Evolutionary conservation across 441 rosid genomes (phyloP).

Genomic region (Brassica hybrid): DNA sequence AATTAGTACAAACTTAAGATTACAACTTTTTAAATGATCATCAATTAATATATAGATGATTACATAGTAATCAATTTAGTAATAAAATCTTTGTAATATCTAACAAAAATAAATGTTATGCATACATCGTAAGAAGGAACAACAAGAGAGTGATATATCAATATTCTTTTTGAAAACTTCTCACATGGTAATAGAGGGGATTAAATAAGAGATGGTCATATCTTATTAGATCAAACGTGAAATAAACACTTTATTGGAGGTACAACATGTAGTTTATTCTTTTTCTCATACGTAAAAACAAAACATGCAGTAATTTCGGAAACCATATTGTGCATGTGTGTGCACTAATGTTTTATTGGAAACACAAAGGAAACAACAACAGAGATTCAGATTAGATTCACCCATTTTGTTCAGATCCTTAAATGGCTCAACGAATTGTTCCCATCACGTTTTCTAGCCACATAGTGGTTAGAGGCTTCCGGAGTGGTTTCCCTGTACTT

Average conservation of each 20-base stretch:
- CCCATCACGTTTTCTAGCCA: constrained; percentile 49
- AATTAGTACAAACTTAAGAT: too few relatives aligned
- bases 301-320: neutral
- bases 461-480: constrained; percentile 33
- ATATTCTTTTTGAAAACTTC: too few relatives aligned
- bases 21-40: too few relatives aligned
- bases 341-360: neutral
- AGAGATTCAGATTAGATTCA: neutral
- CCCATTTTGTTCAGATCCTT: constrained; percentile 18
- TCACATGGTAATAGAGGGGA: too few relatives aligned
- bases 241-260: neutral
- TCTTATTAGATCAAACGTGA: neutral
- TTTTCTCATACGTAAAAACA: too few relatives aligned
- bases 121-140: too few relatives aligned
- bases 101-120: too few relatives aligned
- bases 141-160: too few relatives aligned
- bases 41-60: too few relatives aligned
- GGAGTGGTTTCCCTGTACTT: constrained; percentile 49
- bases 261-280: neutral
- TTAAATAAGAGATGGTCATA: too few relatives aligned
- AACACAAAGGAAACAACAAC: neutral
- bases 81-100: too few relatives aligned
- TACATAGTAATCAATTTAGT: too few relatives aligned
- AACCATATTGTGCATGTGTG: neutral
- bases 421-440: constrained; percentile 46